Evolutionary conservation across 495 filamentous ascomycete species (phyloP).

Genomic region (Thozetella sp.): DNA sequence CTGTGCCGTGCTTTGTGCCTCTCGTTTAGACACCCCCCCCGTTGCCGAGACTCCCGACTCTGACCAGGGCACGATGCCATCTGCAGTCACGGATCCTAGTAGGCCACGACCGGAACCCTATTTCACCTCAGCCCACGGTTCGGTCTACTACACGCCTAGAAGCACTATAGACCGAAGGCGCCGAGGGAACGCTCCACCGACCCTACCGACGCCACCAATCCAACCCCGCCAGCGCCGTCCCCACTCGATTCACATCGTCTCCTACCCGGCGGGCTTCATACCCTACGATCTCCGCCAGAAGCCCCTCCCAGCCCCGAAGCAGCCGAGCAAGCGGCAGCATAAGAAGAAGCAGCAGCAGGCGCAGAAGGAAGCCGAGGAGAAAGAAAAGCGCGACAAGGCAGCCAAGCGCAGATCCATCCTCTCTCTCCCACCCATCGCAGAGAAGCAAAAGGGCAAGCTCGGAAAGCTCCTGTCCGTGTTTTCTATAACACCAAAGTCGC

Average conservation of each 20-base stretch:
- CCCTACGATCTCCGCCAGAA: constrained; percentile 46
- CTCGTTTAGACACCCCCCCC: constrained; percentile 9
- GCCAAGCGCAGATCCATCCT: constrained; percentile 32
- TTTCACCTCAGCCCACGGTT: constrained; percentile 34
- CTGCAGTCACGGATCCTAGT: constrained; percentile 28
- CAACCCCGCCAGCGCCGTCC: constrained; percentile 51
- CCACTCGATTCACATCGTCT: constrained; percentile 58
- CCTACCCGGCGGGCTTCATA: constrained; percentile 51
- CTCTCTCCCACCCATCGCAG: constrained; percentile 27
- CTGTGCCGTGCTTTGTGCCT: neutral
- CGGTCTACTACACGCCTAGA: constrained; percentile 41
- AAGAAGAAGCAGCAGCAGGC: constrained; percentile 21
- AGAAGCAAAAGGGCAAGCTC: constrained; percentile 30
- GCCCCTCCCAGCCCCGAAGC: constrained; percentile 9
- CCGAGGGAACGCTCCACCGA: constrained; percentile 19
- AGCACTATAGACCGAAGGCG: constrained; percentile 25
- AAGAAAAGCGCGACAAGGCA: constrained; percentile 33
- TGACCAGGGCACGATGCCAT: constrained; percentile 22
- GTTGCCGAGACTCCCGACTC: constrained; percentile 10
- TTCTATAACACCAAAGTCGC: constrained; percentile 20
- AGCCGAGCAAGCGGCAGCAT: constrained; percentile 16
- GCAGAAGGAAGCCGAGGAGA: constrained; percentile 20
- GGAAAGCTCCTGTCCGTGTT: constrained; percentile 42
- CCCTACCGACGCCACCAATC: constrained; percentile 48
- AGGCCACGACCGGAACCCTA: constrained; percentile 31